Percentiles rank a stretch among this genome's conserved stretches.
Evolutionary conservation across 2,329 filamentous ascomycete genomes (phyloP).

Genomic region (Calycina herbarum): DNA sequence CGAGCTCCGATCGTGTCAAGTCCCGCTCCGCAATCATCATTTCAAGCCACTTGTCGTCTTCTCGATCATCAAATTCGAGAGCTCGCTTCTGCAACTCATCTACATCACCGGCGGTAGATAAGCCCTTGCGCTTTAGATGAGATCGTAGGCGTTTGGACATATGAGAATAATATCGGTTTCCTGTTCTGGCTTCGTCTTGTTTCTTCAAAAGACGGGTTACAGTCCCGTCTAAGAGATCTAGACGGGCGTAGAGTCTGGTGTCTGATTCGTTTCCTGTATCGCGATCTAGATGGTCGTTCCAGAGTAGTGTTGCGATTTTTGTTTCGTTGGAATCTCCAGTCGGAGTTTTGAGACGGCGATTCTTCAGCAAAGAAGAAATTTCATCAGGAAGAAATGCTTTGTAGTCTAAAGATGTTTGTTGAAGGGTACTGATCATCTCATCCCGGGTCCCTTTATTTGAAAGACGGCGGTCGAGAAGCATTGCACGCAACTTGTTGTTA

Average conservation of each 20-base stretch:
- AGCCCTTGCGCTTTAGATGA: too few species aligned
- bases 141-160: too few species aligned
- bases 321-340: background rate
- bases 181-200: too few species aligned
- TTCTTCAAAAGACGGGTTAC: too few species aligned
- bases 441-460: background rate
- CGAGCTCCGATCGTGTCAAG: too few species aligned
- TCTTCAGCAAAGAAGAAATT: background rate
- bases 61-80: too few species aligned
- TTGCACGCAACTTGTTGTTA: background rate
- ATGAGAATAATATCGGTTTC: too few species aligned
- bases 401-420: background rate
- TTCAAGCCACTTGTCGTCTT: too few species aligned
- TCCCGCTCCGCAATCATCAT: too few species aligned
- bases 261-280: background rate
- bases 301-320: background rate
- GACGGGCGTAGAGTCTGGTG: background rate
- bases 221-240: too few species aligned
- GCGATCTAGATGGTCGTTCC: background rate
- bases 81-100: too few species aligned
- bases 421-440: background rate
- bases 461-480: background rate
- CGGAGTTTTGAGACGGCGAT: background rate
- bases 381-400: background rate
- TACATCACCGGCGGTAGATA: too few species aligned